Evolutionary conservation across 129 eudicot species (phyloP).

Genomic region (Flaveria sonorensis): DNA sequence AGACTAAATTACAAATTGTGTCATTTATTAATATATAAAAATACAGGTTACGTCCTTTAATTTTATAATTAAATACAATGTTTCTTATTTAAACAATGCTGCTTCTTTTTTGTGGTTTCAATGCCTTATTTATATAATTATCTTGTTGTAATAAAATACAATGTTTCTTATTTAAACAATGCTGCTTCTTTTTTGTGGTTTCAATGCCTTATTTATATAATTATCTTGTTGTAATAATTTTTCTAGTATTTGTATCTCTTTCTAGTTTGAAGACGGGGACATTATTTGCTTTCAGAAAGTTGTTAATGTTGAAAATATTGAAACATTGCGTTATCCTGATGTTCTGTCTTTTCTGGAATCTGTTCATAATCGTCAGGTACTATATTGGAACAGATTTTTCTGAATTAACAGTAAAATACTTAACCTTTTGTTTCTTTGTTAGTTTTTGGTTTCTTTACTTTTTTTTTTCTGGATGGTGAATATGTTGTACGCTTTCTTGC

Average conservation of each 20-base stretch:
- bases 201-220: not conserved
- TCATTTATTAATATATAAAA: no score
- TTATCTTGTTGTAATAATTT: not conserved
- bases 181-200: not conserved
- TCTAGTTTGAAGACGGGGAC: conserved; percentile 90
- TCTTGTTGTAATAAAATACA: not conserved
- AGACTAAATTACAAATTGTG: no score
- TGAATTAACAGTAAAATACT: not conserved
- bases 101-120: not conserved
- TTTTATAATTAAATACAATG: no score
- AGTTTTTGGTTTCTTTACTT: not conserved
- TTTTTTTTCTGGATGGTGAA: not conserved
- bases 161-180: no score
- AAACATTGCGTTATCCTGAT: conserved; percentile 59
- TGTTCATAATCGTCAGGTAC: conserved; percentile 80
- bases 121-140: not conserved
- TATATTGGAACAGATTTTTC: not conserved
- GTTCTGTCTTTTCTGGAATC: conserved; percentile 73
- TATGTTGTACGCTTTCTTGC: conserved; percentile 68
- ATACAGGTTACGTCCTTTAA: no score
- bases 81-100: no score
- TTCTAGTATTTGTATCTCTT: conserved; percentile 3
- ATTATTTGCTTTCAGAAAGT: conserved; percentile 82
- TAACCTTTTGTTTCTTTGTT: not conserved
- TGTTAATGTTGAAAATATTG: conserved; percentile 37